Evolutionary conservation across 2,329 filamentous ascomycete genomes (phyloP).

Genomic region (Aspergillus proliferans): DNA sequence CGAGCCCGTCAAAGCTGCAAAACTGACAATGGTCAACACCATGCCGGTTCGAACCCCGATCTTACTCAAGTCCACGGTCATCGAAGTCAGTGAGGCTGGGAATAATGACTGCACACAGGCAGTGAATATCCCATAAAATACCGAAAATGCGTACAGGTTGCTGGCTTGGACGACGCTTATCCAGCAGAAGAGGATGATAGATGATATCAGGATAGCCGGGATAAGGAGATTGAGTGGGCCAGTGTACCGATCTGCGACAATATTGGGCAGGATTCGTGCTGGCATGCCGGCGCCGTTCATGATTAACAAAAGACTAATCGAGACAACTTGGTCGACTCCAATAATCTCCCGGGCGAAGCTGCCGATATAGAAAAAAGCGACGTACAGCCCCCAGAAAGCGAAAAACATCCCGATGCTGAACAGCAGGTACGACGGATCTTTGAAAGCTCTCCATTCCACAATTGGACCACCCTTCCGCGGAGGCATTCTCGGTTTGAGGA

Average conservation of each 20-base stretch:
- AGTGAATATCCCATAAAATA: slow-evolving; percentile 58
- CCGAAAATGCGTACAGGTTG: slow-evolving; percentile 57
- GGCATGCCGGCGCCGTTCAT: slow-evolving; percentile 58
- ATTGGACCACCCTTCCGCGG: slow-evolving; percentile 46
- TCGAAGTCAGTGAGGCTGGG: slow-evolving; percentile 53
- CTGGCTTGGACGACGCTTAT: slow-evolving; percentile 47
- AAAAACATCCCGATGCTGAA: slow-evolving; percentile 40
- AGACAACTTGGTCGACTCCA: slow-evolving; percentile 36
- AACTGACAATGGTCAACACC: slow-evolving; percentile 49
- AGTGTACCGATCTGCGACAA: slow-evolving; percentile 51
- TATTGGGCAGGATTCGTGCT: slow-evolving; percentile 54
- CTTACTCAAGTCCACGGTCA: slow-evolving; percentile 50
- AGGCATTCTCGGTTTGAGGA: slow-evolving; percentile 46
- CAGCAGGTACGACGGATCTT: slow-evolving; percentile 42
- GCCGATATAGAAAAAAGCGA: slow-evolving; percentile 47
- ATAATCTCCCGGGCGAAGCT: slow-evolving; percentile 36
- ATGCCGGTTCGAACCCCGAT: slow-evolving; percentile 51
- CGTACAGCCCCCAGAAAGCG: slow-evolving; percentile 49
- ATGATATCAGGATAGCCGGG: slow-evolving; percentile 41
- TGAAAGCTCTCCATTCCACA: slow-evolving; percentile 48
- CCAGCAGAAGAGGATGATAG: slow-evolving; percentile 50
- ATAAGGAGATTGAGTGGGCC: slow-evolving; percentile 59
- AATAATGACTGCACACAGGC: slow-evolving; percentile 62
- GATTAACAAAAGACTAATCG: slow-evolving; percentile 57
- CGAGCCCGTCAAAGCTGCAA: slow-evolving; percentile 50